Conservation (phyloP, 768 basidiomycete genomes). For the Lactarius quietus region DNA sequence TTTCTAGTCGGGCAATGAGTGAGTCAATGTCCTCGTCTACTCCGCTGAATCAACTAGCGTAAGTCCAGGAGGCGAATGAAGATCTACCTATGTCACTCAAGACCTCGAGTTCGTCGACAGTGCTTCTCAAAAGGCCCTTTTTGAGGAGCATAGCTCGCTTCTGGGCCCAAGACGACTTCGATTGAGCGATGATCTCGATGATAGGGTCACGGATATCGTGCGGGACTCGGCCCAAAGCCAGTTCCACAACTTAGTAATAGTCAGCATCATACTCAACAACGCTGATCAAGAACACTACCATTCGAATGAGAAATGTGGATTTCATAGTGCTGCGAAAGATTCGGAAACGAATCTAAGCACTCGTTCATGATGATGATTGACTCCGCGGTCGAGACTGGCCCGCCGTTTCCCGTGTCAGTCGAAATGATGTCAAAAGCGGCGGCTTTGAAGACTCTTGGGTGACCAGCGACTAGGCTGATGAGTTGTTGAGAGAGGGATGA, state of each 20-base stretch:
- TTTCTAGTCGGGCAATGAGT: constrained; percentile 54
- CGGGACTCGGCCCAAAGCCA: constrained; percentile 59
- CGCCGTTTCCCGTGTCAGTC: constrained; percentile 59
- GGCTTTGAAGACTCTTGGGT: constrained; percentile 68
- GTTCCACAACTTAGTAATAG: constrained; percentile 54
- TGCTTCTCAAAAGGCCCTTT: constrained; percentile 62
- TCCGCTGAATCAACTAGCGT: neutral
- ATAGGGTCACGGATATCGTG: constrained; percentile 51
- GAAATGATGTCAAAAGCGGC: constrained; percentile 85
- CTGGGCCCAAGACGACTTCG: constrained; percentile 62
- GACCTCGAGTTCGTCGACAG: constrained; percentile 71
- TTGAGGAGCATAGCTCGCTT: constrained; percentile 67
- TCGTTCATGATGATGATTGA: constrained; percentile 64
- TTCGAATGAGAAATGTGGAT: constrained; percentile 76
- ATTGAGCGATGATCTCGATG: constrained; percentile 60
- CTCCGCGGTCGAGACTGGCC: constrained; percentile 70
- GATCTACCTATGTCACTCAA: constrained; percentile 56
- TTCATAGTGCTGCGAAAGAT: constrained; percentile 61
- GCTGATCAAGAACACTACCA: constrained; percentile 44
- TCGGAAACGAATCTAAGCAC: constrained; percentile 69
- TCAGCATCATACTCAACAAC: constrained; percentile 13
- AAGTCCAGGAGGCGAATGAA: too few relatives aligned
- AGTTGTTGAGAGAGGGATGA: constrained; percentile 10
- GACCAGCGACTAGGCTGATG: constrained; percentile 59
- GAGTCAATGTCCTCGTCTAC: constrained; percentile 62